Conservation (phyloP, 2,329 filamentous ascomycete genomes). For the Laburnicola sp. region DNA sequence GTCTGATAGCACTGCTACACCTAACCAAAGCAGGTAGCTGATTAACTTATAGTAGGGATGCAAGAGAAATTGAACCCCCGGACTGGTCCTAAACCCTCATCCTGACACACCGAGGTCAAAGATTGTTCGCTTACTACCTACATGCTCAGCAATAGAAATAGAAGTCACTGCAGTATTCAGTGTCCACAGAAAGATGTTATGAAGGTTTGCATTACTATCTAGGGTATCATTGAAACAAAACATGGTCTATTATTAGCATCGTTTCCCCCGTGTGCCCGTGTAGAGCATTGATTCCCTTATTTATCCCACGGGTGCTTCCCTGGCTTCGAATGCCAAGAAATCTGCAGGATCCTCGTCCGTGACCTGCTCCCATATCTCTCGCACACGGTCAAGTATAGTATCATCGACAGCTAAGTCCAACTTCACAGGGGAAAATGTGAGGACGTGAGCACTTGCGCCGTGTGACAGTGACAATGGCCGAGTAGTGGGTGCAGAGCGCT, state of each 20-base stretch:
- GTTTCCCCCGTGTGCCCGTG: background rate
- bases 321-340: conserved; percentile 80
- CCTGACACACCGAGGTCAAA: too few species aligned
- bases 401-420: conserved; percentile 77
- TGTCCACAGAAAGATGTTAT: too few species aligned
- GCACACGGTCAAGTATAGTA: conserved; percentile 65
- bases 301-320: conserved; percentile 66
- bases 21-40: too few species aligned
- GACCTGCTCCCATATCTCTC: conserved; percentile 69
- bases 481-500: conserved; percentile 30
- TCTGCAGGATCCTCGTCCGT: conserved; percentile 56
- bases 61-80: too few species aligned
- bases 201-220: background rate
- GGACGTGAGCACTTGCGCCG: conserved; percentile 48
- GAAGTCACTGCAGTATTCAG: too few species aligned
- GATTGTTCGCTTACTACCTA: too few species aligned
- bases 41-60: too few species aligned
- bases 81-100: too few species aligned
- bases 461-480: conserved; percentile 21
- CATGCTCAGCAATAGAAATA: too few species aligned
- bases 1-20: too few species aligned
- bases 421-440: conserved; percentile 62
- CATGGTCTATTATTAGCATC: background rate
- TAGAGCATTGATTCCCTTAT: conserved; percentile 5
- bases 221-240: background rate